These are phyloP conservation scores for Penicillium sp. DNA, from an alignment of 2,329 filamentous ascomycete species.

Conservation along the genomic window DNA sequence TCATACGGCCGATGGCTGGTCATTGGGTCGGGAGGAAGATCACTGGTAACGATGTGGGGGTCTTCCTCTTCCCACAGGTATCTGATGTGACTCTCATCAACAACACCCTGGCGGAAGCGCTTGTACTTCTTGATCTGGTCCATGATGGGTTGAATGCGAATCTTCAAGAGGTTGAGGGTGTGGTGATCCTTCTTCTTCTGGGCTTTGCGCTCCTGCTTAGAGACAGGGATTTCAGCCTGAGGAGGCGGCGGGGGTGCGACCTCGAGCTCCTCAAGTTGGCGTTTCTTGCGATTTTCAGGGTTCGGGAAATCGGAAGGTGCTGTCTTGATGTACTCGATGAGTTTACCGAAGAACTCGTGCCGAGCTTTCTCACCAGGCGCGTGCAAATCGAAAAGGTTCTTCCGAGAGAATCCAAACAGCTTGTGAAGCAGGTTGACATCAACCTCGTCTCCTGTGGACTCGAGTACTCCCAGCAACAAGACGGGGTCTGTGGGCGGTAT, in stretches of 20 bases:
- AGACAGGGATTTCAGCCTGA: slow-evolving; percentile 54
- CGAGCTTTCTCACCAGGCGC: slow-evolving; percentile 60
- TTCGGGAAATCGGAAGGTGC: slow-evolving; percentile 82
- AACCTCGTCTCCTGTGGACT: slow-evolving; percentile 59
- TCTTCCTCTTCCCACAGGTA: slow-evolving; percentile 83
- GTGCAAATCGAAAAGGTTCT: slow-evolving; percentile 65
- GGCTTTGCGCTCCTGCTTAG: slow-evolving; percentile 72
- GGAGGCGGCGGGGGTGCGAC: slow-evolving; percentile 68
- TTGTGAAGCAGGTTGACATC: slow-evolving; percentile 62
- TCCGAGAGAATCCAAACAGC: slow-evolving; percentile 78
- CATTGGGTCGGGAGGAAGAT: slow-evolving; percentile 52
- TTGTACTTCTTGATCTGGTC: slow-evolving; percentile 94
- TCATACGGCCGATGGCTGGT: slow-evolving; percentile 68
- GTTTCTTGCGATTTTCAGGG: slow-evolving; percentile 76
- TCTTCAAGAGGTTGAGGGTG: slow-evolving; percentile 78
- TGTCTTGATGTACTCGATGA: slow-evolving; percentile 71
- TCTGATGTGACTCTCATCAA: slow-evolving; percentile 65
- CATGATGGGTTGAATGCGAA: slow-evolving; percentile 89
- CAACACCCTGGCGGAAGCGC: slow-evolving; percentile 74
- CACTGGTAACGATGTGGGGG: slow-evolving; percentile 57
- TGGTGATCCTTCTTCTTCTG: slow-evolving; percentile 78
- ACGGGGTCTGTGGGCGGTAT: slow-evolving; percentile 88
- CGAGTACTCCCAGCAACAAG: slow-evolving; percentile 77
- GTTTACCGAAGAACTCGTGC: slow-evolving; percentile 69
- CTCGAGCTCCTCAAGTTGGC: slow-evolving; percentile 70